phyloP scores from a whole-genome alignment of 768 basidiomycete species.

The Podaxis sp. region DNA sequence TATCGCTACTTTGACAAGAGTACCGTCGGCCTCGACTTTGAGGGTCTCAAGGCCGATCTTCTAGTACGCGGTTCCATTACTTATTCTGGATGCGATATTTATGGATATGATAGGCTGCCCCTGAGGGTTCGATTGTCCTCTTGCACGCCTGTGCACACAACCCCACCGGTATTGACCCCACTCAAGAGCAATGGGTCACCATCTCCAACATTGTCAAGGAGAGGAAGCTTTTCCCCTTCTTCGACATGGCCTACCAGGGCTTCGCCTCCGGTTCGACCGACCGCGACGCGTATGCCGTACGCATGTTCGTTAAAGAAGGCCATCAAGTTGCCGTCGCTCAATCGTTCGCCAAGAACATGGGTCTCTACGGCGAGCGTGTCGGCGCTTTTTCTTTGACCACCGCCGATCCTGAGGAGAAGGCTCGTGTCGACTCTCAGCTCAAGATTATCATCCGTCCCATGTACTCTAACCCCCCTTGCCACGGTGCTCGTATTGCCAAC shows the following conservation, averaged over 20 bases:
- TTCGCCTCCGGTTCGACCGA: slow-evolving; percentile 93
- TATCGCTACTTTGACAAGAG: slow-evolving; percentile 95
- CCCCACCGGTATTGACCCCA: slow-evolving; percentile 97
- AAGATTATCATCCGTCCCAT: slow-evolving; percentile 95
- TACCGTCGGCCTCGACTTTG: slow-evolving; percentile 90
- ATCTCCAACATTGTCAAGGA: slow-evolving; percentile 86
- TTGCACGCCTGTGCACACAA: slow-evolving; percentile 99
- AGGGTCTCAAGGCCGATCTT: slow-evolving; percentile 85
- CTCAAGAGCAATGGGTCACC: slow-evolving; percentile 87
- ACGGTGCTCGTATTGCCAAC: slow-evolving; percentile 85
- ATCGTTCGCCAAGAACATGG: slow-evolving; percentile 99
- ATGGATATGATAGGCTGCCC: slow-evolving; percentile 48
- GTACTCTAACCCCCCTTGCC: slow-evolving; percentile 96
- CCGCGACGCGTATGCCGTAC: slow-evolving; percentile 91
- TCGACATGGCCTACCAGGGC: slow-evolving; percentile 99
- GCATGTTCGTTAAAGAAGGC: slow-evolving; percentile 88
- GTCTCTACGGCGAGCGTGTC: slow-evolving; percentile 96
- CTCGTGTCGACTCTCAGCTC: slow-evolving; percentile 88
- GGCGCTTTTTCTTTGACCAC: slow-evolving; percentile 92
- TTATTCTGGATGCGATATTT: slow-evolving; percentile 2
- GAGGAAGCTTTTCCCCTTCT: slow-evolving; percentile 94
- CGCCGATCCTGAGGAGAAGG: slow-evolving; percentile 69
- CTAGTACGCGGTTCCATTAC: slow-evolving; percentile 46
- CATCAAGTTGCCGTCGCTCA: slow-evolving; percentile 91
- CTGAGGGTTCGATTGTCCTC: slow-evolving; percentile 80